Conservation (phyloP, 1,139 yeast genomes). For the Lodderomyces parapsilosis region DNA sequence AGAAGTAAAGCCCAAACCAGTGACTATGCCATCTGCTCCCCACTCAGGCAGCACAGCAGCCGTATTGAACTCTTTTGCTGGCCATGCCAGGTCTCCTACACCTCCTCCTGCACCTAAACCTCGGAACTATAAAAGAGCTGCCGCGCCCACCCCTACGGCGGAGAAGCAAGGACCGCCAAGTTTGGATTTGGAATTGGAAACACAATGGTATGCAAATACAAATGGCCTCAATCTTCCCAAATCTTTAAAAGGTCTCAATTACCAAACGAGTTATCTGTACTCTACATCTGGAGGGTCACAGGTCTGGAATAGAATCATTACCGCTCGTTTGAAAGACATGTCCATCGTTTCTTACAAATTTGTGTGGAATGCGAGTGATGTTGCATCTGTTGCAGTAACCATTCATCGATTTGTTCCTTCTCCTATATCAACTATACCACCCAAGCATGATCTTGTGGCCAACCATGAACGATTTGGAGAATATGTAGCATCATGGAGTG, state of each 20-base stretch:
- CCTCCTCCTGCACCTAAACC: constrained; percentile 42
- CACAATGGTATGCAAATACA: constrained; percentile 46
- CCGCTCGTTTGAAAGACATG: constrained; percentile 51
- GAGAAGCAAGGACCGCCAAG: constrained; percentile 26
- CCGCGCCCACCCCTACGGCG: constrained; percentile 16
- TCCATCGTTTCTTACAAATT: constrained; percentile 46
- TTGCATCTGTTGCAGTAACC: constrained; percentile 20
- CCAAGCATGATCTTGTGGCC: constrained; percentile 35
- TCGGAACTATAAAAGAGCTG: constrained; percentile 28
- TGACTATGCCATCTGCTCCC: constrained; percentile 10
- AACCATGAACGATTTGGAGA: constrained; percentile 48
- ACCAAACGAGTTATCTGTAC: constrained; percentile 29
- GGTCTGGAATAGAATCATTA: constrained; percentile 22
- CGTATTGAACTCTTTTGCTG: constrained; percentile 3
- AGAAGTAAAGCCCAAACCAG: constrained; percentile 10
- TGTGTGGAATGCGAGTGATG: constrained; percentile 41
- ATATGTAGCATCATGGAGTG: constrained; percentile 64
- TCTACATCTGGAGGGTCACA: constrained; percentile 14
- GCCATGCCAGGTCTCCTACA: constrained; percentile 12
- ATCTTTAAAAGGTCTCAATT: constrained; percentile 35
- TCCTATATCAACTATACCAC: constrained; percentile 42
- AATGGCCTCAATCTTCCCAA: constrained; percentile 31
- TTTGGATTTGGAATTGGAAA: constrained; percentile 39
- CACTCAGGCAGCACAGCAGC: constrained; percentile 10
- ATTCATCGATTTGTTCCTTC: constrained; percentile 47